These are phyloP conservation scores for Arthrobotrys entomopaga DNA, from an alignment of 2,329 filamentous ascomycete genomes.

Conservation along the genomic window DNA sequence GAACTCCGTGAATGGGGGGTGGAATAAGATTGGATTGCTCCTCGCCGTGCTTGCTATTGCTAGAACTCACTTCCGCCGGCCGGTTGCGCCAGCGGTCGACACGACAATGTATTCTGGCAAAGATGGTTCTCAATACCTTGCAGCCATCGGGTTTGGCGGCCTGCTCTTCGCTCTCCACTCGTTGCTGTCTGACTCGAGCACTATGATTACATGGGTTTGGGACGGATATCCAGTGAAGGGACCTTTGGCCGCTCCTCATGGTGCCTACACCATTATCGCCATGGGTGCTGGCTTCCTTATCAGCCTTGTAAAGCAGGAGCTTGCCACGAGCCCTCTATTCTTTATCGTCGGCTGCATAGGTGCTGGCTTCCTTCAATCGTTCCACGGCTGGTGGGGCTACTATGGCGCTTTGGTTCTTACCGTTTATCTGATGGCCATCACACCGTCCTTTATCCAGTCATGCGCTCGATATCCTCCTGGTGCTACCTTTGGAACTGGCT, in stretches of 20 bases:
- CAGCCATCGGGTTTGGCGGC: slow-evolving; percentile 81
- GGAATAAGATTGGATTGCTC: slow-evolving; percentile 83
- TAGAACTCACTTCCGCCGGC: slow-evolving; percentile 75
- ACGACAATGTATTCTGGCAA: slow-evolving; percentile 68
- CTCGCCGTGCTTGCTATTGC: slow-evolving; percentile 80
- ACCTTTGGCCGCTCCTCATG: slow-evolving; percentile 88
- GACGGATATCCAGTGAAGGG: slow-evolving; percentile 92
- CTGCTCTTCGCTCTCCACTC: slow-evolving; percentile 91
- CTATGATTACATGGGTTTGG: slow-evolving; percentile 99
- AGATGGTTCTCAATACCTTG: slow-evolving; percentile 75
- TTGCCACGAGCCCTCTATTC: slow-evolving; percentile 80
- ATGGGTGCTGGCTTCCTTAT: slow-evolving; percentile 85
- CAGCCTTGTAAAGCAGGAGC: slow-evolving; percentile 76
- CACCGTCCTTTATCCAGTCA: slow-evolving; percentile 78
- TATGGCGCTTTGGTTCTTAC: slow-evolving; percentile 81
- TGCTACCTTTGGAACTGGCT: slow-evolving; percentile 84
- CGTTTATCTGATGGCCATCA: slow-evolving; percentile 82
- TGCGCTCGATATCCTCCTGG: slow-evolving; percentile 81
- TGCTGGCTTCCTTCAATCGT: slow-evolving; percentile 69
- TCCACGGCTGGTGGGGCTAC: slow-evolving; percentile 82
- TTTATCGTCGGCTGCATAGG: slow-evolving; percentile 82
- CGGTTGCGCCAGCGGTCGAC: slow-evolving; percentile 66
- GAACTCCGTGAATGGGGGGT: slow-evolving; percentile 87
- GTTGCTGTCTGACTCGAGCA: slow-evolving; percentile 93
- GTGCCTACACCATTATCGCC: slow-evolving; percentile 82